These are phyloP conservation scores for Ceratocystis lukuohia DNA, from an alignment of 2,329 filamentous ascomycete species.

Conservation along the genomic window DNA sequence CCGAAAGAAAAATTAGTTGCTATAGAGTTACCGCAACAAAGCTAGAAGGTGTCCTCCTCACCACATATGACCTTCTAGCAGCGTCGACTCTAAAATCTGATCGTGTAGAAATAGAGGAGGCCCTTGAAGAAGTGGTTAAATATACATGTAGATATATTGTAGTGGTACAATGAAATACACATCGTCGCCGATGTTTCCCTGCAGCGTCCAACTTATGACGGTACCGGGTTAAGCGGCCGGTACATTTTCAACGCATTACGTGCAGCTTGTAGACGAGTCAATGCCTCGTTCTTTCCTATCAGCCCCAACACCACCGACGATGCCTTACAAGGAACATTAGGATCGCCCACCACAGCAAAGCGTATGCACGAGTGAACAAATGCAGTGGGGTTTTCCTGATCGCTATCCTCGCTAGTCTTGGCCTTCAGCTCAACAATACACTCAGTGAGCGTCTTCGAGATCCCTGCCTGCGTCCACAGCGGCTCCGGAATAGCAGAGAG, in stretches of 20 bases:
- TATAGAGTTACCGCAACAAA: not conserved
- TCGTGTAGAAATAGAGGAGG: not conserved
- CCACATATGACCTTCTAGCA: not conserved
- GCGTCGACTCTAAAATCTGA: not conserved
- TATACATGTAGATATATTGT: not conserved
- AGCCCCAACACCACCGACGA: conserved; percentile 24
- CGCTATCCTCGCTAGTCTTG: too few relatives aligned
- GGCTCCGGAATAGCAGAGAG: conserved; percentile 22
- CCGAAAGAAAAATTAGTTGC: too few relatives aligned
- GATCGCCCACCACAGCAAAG: conserved; percentile 19
- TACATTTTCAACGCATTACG: not conserved
- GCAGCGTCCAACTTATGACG: not conserved
- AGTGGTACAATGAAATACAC: not conserved
- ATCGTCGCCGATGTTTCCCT: not conserved
- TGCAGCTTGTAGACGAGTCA: conserved; percentile 14
- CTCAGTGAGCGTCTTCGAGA: conserved; percentile 22
- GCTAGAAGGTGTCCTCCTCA: too few relatives aligned
- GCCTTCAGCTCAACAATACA: conserved; percentile 6
- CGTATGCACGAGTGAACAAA: conserved; percentile 15
- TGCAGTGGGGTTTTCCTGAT: not conserved
- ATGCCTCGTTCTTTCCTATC: conserved; percentile 28
- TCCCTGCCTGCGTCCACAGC: conserved; percentile 22
- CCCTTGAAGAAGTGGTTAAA: not conserved
- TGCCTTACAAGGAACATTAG: conserved; percentile 18
- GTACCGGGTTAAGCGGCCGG: not conserved